A percentile compares a stretch with the other conserved stretches of the same genome.
Evolutionary conservation across 805 yeast species (phyloP).

Genomic region (Candida gorgasii): DNA sequence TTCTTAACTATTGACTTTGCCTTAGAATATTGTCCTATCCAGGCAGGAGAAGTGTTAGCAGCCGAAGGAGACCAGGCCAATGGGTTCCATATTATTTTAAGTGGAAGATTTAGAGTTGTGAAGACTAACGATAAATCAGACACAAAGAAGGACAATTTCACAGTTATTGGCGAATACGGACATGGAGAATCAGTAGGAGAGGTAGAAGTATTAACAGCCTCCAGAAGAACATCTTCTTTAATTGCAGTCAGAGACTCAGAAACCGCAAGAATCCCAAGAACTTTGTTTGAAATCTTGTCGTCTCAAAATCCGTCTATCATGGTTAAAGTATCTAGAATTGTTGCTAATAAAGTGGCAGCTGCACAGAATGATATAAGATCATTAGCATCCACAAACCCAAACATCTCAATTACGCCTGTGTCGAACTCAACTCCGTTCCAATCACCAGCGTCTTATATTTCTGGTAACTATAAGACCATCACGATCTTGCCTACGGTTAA

Average conservation of each 20-base stretch:
- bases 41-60: constrained; percentile 81
- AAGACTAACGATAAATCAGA: constrained; percentile 25
- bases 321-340: constrained; percentile 84
- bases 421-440: constrained; percentile 21
- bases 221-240: constrained; percentile 64
- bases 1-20: constrained; percentile 84
- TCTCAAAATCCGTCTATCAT: constrained; percentile 85
- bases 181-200: constrained; percentile 96
- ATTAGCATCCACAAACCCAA: constrained; percentile 10
- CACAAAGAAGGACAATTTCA: constrained; percentile 25
- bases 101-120: constrained; percentile 81
- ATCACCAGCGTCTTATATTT: constrained; percentile 31
- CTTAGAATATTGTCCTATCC: constrained; percentile 88
- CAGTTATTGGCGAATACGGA: constrained; percentile 74
- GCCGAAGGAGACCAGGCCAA: constrained; percentile 85
- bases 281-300: constrained; percentile 82
- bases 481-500: constrained; percentile 77
- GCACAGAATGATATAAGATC: constrained; percentile 16
- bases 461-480: constrained; percentile 71
- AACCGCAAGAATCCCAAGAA: constrained; percentile 87
- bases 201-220: constrained; percentile 86
- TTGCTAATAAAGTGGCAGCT: constrained; percentile 56
- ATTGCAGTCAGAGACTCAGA: constrained; percentile 93
- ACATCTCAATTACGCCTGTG: constrained; percentile 13
- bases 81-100: constrained; percentile 85